Conservation (phyloP, 1,139 yeast species). For the Pneumocystis murina region DNA sequence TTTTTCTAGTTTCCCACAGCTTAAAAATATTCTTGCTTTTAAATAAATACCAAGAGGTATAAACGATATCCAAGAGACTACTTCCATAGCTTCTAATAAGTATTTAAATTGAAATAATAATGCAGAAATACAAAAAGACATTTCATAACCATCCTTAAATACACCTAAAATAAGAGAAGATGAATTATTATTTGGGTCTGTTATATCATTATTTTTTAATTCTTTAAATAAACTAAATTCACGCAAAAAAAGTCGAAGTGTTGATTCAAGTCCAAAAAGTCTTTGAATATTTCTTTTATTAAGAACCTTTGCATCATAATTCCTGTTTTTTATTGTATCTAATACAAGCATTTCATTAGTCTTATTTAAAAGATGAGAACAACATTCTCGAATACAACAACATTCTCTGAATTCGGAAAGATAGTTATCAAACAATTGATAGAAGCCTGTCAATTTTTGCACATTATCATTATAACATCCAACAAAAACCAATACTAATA, state of each 20-base stretch:
- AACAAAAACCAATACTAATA: not conserved
- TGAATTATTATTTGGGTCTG: not conserved
- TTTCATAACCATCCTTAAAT: not conserved
- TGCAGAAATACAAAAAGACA: not conserved
- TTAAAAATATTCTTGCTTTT: constrained; percentile 1
- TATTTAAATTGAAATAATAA: not conserved
- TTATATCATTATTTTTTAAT: not conserved
- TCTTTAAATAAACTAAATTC: not conserved
- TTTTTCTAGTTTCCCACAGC: not conserved
- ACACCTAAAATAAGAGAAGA: not conserved
- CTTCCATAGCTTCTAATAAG: not conserved
- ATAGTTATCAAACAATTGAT: not conserved
- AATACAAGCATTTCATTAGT: not conserved
- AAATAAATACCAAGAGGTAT: constrained; percentile 1
- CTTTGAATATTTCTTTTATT: not conserved
- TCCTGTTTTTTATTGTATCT: not conserved
- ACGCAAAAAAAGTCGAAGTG: not conserved
- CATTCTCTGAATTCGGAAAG: not conserved
- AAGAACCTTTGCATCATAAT: not conserved
- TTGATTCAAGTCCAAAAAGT: not conserved
- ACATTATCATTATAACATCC: not conserved
- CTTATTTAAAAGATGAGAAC: not conserved
- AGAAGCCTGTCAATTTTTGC: not conserved
- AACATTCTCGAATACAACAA: not conserved
- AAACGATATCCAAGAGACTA: not conserved